Conservation (phyloP, 2,329 filamentous ascomycete species). For the Xylaria polymorpha region DNA sequence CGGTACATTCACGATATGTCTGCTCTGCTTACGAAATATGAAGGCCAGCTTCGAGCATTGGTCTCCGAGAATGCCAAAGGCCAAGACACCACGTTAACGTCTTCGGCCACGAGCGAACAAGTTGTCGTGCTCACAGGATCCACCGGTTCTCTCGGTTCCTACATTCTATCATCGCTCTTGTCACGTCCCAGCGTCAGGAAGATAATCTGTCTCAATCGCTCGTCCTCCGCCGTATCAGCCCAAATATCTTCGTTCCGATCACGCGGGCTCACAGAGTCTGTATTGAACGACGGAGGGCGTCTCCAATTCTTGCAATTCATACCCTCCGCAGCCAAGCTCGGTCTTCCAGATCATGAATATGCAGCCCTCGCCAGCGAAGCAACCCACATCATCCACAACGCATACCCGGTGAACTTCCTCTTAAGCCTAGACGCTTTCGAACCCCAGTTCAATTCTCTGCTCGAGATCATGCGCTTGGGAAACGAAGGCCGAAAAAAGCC, state of each 20-base stretch:
- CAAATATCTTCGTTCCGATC: conserved; percentile 24
- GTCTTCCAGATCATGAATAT: conserved; percentile 34
- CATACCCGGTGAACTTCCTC: conserved; percentile 45
- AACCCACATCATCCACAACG: conserved; percentile 43
- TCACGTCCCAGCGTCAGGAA: conserved; percentile 18
- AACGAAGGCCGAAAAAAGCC: conserved; percentile 20
- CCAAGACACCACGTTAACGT: no score
- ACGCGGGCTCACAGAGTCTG: conserved; percentile 10
- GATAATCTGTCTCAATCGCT: conserved; percentile 31
- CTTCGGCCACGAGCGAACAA: neutral
- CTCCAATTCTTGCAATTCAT: conserved; percentile 38
- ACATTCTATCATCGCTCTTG: conserved; percentile 29
- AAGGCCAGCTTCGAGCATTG: no score
- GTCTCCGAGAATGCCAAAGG: no score
- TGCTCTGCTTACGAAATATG: no score
- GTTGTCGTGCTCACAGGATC: conserved; percentile 28
- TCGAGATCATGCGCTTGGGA: conserved; percentile 37
- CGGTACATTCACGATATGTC: no score
- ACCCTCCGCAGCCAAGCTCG: conserved; percentile 35
- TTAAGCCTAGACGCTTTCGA: conserved; percentile 40
- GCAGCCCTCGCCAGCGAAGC: conserved; percentile 27
- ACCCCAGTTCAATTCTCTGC: conserved; percentile 35
- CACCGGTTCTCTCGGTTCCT: conserved; percentile 33
- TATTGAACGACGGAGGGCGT: conserved; percentile 10
- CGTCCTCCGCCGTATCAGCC: neutral